phyloP scores from a whole-genome alignment of 108 stramenopile species.

The Mayamaea pseudoterrestris region DNA sequence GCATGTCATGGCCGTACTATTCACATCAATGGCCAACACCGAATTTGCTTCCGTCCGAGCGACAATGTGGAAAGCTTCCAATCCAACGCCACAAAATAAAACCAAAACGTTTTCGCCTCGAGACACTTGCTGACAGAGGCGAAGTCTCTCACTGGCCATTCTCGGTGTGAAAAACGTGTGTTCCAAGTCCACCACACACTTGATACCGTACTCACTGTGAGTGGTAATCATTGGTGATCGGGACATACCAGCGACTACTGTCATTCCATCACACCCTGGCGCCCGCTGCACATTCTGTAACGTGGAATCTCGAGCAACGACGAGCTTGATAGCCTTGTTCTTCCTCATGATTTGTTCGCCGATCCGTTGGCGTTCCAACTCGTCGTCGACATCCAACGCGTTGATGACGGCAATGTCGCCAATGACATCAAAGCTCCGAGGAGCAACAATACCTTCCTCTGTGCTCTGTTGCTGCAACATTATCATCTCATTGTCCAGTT shows the following conservation, averaged over 20 bases:
- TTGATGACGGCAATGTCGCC: conserved; percentile 78
- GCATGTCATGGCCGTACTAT: conserved; percentile 61
- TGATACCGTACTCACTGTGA: conserved; percentile 74
- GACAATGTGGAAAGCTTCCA: conserved; percentile 78
- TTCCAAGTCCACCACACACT: conserved; percentile 72
- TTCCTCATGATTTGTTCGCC: conserved; percentile 59
- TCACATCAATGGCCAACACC: conserved; percentile 60
- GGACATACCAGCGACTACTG: conserved; percentile 43
- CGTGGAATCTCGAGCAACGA: conserved; percentile 23
- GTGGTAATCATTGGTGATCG: conserved; percentile 61
- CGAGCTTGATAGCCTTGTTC: conserved; percentile 70
- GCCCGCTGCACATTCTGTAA: conserved; percentile 49
- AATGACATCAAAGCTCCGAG: conserved; percentile 53
- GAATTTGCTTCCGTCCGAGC: conserved; percentile 58
- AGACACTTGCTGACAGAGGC: conserved; percentile 72
- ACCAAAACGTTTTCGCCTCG: conserved; percentile 72
- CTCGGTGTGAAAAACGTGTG: conserved; percentile 76
- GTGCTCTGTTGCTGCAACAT: too few species aligned
- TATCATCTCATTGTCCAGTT: too few species aligned
- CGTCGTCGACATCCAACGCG: conserved; percentile 25
- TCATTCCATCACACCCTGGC: conserved; percentile 46
- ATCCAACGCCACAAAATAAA: conserved; percentile 73
- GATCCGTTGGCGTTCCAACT: conserved; percentile 20
- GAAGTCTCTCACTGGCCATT: conserved; percentile 71
- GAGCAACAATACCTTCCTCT: too few species aligned